Evolutionary conservation across 1,284 basidiomycete species (phyloP).

Genomic region (Phellopilus nigrolimitatus): DNA sequence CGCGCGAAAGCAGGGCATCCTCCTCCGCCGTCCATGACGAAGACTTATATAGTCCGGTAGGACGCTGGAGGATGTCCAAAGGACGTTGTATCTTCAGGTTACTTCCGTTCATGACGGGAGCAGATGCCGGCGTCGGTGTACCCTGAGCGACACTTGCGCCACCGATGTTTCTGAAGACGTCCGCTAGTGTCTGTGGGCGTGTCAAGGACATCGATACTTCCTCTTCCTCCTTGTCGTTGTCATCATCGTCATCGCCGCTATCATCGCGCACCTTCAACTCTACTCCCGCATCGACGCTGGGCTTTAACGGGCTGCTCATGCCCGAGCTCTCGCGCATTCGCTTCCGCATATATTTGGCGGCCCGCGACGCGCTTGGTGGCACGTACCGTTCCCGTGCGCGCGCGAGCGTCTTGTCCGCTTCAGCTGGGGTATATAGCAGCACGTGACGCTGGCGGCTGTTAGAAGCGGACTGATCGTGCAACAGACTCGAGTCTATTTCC

Average conservation of each 20-base stretch:
- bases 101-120: not conserved
- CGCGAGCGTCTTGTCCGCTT: slow-evolving; percentile 2
- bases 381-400: slow-evolving; percentile 5
- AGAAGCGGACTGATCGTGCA: not conserved
- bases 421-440: slow-evolving; percentile 10
- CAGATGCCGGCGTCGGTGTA: not conserved
- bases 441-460: not conserved
- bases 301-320: slow-evolving; percentile 2
- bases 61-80: no score
- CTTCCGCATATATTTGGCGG: slow-evolving; percentile 5
- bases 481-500: not conserved
- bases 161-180: not conserved
- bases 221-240: slow-evolving; percentile 4
- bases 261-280: not conserved
- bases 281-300: not conserved
- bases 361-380: slow-evolving; percentile 17
- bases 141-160: not conserved
- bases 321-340: slow-evolving; percentile 8
- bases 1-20: slow-evolving; percentile 13
- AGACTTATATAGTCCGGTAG: no score
- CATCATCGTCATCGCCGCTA: slow-evolving; percentile 1
- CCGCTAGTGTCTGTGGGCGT: not conserved
- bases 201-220: slow-evolving; percentile 6
- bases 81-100: not conserved
- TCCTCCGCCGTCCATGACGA: slow-evolving; percentile 20